Base-by-base conservation (phyloP, 495 filamentous ascomycete genomes). In the Parathielavia hyrcaniae region DNA sequence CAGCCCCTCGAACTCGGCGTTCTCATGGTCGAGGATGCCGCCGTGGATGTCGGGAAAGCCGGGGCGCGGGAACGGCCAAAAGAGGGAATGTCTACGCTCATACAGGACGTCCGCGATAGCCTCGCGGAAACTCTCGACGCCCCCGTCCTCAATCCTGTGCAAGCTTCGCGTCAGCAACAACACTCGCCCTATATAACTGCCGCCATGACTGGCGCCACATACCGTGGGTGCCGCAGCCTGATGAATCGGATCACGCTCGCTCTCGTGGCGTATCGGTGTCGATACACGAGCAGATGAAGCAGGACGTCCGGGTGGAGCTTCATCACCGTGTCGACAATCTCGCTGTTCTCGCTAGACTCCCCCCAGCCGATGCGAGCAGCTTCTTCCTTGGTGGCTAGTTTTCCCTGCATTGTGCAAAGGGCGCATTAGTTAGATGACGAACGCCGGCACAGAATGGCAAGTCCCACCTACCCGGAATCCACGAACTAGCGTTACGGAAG, bases 281-380 rank as follows among this genome's bases (percentile, higher is more conserved):
- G 65, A 11, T 63, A 51, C 13, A 63, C 60, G n/a, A 75, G 55
- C 40, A 69, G 64, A 26, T 71, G 63, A 34, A 70, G 61, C 12
- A 77, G 58, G 8, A 71, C 63, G 2, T 68, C 64, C 0, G 75
- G 75, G 11, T 48, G 50, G 2, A 77, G 67, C 64, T 74, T 76
- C 35, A 74, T 73, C 8, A 69, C 65, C 39, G 74, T 70, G 16
- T 69, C 65, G 32, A 56, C 55, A n/a, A 57, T 59, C n/a, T 70
- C 66, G 10, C 17, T 14, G 17, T 67, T 70, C n/a, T 61, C 65
- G 0, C 57, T 49, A 7, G 34, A 22, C 0, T 64, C 65, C 13
- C 71, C 69, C 73, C 74, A 75, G 13, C 73, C 73, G 11, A 75
- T 60, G 11, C 73, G 62, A 13, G 67, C 66, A 0, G 67, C 66